A percentile compares a stretch with the other conserved stretches of the same genome.
Evolutionary conservation across 129 eudicot genomes (phyloP).

Genomic region (Helianthus tuberosus): DNA sequence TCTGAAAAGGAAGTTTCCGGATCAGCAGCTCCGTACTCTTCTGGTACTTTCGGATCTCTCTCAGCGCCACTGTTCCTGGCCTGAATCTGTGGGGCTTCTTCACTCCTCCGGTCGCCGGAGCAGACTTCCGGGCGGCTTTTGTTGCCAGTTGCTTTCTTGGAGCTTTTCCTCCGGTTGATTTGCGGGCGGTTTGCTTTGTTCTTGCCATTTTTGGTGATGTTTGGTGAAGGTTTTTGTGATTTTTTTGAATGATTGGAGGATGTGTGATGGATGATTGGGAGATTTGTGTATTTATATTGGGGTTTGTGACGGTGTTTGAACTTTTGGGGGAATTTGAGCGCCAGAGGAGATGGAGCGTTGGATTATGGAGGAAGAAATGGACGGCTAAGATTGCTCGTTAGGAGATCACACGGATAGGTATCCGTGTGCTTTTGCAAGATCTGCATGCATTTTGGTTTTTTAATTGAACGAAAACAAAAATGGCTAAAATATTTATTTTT

Average conservation of each 20-base stretch:
- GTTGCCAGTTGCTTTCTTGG: no score
- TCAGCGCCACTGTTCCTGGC: no score
- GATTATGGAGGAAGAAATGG: neutral
- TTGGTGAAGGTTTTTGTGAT: neutral
- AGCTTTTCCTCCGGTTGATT: no score
- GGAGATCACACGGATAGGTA: neutral
- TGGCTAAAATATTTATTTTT: no score
- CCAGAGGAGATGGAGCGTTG: neutral
- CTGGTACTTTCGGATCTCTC: no score
- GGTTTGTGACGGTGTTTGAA: neutral
- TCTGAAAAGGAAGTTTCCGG: no score
- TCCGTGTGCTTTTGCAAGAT: neutral
- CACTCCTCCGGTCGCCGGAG: no score
- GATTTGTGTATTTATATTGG: neutral
- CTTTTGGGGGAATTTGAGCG: neutral
- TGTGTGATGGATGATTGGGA: neutral
- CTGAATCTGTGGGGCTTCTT: no score
- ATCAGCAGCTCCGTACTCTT: no score
- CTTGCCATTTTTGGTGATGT: neutral
- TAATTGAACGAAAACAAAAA: no score
- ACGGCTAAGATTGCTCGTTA: neutral
- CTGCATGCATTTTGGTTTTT: no score
- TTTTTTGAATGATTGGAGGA: neutral
- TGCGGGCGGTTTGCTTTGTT: slow-evolving; percentile 13
- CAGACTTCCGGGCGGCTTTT: no score